phyloP scores from a whole-genome alignment of 257 asterid species.

The Przewalskia tangutica region DNA sequence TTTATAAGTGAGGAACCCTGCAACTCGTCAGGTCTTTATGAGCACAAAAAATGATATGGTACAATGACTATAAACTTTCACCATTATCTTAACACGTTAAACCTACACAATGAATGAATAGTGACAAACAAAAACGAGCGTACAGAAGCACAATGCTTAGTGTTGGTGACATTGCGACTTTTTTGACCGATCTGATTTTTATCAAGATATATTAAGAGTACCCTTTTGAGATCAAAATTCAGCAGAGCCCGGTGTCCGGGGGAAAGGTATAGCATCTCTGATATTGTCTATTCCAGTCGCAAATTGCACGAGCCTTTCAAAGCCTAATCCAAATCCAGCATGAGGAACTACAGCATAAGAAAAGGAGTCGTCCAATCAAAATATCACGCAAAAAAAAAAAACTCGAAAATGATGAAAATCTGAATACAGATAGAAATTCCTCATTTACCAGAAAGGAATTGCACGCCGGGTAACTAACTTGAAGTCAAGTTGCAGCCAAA shows the following conservation, averaged over 20 bases:
- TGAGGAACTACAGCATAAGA: slow-evolving; percentile 60
- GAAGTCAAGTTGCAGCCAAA: background rate
- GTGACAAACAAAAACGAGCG: background rate
- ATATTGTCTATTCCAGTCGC: slow-evolving; percentile 91
- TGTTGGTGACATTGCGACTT: background rate
- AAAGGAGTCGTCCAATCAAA: background rate
- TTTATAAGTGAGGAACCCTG: background rate
- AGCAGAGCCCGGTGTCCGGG: slow-evolving; percentile 90
- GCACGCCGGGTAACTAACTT: background rate
- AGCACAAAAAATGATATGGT: background rate
- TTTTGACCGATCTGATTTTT: background rate
- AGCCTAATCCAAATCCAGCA: slow-evolving; percentile 96
- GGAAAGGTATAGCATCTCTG: slow-evolving; percentile 90
- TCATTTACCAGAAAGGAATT: background rate
- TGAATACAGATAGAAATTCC: background rate
- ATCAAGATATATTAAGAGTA: background rate
- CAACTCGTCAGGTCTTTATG: background rate
- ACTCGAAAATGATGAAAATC: background rate
- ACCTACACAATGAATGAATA: background rate
- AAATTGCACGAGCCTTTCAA: slow-evolving; percentile 93
- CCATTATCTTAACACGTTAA: background rate
- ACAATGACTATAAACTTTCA: background rate
- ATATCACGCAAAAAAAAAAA: background rate
- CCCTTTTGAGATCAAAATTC: slow-evolving; percentile 29
- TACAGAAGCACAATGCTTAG: background rate